Evolutionary conservation across 2,329 filamentous ascomycete genomes (phyloP).

Genomic region (Fusarium foetens): DNA sequence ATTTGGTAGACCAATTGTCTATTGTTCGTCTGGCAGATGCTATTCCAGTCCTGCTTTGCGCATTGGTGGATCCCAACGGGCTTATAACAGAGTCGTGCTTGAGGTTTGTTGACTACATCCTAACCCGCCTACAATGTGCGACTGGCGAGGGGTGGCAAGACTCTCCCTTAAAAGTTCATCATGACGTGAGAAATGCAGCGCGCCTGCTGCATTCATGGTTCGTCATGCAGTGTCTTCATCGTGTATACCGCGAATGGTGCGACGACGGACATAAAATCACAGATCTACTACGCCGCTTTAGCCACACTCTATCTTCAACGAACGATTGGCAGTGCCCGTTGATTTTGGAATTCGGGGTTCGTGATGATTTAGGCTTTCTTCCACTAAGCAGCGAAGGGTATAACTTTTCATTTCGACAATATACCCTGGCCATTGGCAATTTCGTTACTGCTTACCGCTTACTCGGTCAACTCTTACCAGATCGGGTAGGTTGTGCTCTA

Average conservation of each 20-base stretch:
- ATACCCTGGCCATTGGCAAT: neutral
- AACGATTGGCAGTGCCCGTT: neutral
- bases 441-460: neutral
- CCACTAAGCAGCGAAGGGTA: accelerated
- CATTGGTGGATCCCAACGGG: neutral
- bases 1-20: accelerated
- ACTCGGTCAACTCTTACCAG: neutral
- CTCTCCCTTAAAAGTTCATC: accelerated
- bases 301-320: accelerated
- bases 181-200: accelerated
- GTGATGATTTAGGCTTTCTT: accelerated
- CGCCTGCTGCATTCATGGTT: accelerated
- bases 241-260: accelerated
- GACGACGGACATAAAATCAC: accelerated
- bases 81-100: too few relatives aligned
- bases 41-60: neutral
- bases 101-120: accelerated
- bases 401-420: accelerated
- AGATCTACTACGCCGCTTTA: neutral
- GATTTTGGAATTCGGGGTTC: accelerated
- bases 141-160: accelerated
- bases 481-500: accelerated
- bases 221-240: accelerated
- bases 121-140: neutral
- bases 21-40: accelerated